Base-by-base conservation (phyloP, 805 yeast genomes). In the Hanseniaspora mollemarum region DNA sequence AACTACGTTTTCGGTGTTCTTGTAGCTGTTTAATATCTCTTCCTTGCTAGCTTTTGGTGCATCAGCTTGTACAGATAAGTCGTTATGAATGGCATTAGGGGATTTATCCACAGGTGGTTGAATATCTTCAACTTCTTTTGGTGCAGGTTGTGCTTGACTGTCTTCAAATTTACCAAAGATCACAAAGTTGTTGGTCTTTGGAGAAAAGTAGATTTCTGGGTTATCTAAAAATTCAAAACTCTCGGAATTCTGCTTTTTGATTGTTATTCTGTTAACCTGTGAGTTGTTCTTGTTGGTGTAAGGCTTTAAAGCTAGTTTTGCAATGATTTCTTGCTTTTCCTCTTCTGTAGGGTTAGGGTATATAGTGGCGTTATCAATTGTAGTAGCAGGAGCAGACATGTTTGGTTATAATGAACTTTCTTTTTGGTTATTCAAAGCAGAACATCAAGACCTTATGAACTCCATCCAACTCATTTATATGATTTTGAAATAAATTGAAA, bases 261-360 rank as follows among this genome's bases (percentile, higher is more conserved):
- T 48, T n/a, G 51, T 48, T 18, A 48, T 48, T 48, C 51, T 48
- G 41, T 48, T 48, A 12, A 48, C 51, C 7, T 37, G 13, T 15
- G 51, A 28, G 1, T 43, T 38, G n/a, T 42, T 42, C 19, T 39
- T 36, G 26, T 48, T 48, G 19, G 43, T 43, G 29, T 32, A 48
- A 29, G 51, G 51, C n/a, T 48, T 48, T 28, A 48, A 33, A 32
- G 21, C 41, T 19, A 48, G 18, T 10, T 40, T 48, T 16, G 40
- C 19, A 13, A 48, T 48, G 19, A 48, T 48, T n/a, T 48, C 51
- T 26, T 40, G 43, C 25, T 48, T 48, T 48, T 48, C 38, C n/a
- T 48, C 51, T 13, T 48, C 51, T 29, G 51, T 48, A 10, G 51
- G 45, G 36, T 48, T 48, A 13, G 51, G 51, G 25, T 37, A 48